A percentile compares a stretch with the other conserved stretches of the same genome.
These are phyloP conservation scores for Tremella mesenterica DNA, from an alignment of 768 basidiomycete species.

Conservation along the genomic window DNA sequence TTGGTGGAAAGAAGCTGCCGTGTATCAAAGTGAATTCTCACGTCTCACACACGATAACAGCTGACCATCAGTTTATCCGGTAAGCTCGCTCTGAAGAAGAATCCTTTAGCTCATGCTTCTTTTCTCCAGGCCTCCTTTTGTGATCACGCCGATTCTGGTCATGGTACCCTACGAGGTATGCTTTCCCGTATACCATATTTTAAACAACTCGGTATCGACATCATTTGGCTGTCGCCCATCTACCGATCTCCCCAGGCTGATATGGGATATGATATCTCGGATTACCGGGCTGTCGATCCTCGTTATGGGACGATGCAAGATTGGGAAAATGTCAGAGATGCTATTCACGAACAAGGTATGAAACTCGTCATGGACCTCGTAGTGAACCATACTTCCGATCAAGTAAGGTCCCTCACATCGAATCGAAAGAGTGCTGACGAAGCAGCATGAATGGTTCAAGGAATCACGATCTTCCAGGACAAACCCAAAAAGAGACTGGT, in stretches of 20 bases:
- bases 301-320: conserved; percentile 52
- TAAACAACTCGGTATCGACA: conserved; percentile 58
- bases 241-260: conserved; percentile 61
- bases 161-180: conserved; percentile 54
- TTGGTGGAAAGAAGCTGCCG: conserved; percentile 24
- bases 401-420: conserved; percentile 5
- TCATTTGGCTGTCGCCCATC: conserved; percentile 59
- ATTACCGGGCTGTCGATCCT: conserved; percentile 50
- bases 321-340: conserved; percentile 36
- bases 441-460: conserved; percentile 66
- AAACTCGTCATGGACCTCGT: conserved; percentile 73
- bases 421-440: conserved; percentile 36
- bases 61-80: conserved; percentile 17
- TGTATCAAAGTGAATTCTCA: conserved; percentile 19
- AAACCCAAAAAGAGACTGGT: conserved; percentile 64
- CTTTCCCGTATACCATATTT: conserved; percentile 59
- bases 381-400: conserved; percentile 54
- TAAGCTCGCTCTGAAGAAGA: neutral
- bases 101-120: neutral
- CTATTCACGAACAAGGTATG: conserved; percentile 57
- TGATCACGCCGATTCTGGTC: conserved; percentile 18
- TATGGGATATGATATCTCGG: conserved; percentile 62
- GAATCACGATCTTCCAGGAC: conserved; percentile 52
- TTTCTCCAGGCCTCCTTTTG: conserved; percentile 23
- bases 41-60: neutral